Conservation (phyloP, 2,329 filamentous ascomycete species). For the Penicillium frequentans region DNA sequence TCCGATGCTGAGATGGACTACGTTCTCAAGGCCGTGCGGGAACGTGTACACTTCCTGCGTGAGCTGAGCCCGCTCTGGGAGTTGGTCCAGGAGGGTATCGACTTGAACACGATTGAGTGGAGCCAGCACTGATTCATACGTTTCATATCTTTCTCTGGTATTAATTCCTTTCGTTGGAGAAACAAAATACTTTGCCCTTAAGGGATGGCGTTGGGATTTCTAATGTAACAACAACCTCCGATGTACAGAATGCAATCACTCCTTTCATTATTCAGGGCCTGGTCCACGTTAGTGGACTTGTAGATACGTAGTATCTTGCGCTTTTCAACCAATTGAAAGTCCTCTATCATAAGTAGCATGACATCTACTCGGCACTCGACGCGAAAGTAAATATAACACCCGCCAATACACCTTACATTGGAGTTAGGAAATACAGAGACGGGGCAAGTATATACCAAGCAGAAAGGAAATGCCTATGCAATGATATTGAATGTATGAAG, state of each 20-base stretch:
- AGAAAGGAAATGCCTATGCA: not conserved
- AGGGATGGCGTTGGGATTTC: conserved; percentile 19
- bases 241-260: conserved; percentile 27
- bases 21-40: conserved; percentile 87
- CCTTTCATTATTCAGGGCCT: not conserved
- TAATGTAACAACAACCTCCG: conserved; percentile 22
- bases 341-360: no score
- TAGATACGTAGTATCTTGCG: no score
- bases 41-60: conserved; percentile 87
- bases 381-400: no score
- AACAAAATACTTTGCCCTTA: conserved; percentile 11
- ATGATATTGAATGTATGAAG: not conserved
- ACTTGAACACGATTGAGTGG: conserved; percentile 96
- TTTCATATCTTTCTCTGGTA: conserved; percentile 11
- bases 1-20: conserved; percentile 96
- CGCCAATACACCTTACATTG: no score
- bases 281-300: no score
- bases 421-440: no score
- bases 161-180: conserved; percentile 21
- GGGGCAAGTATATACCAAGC: no score
- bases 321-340: not conserved
- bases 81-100: conserved; percentile 93
- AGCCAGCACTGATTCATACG: conserved; percentile 73
- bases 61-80: conserved; percentile 97
- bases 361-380: no score